A percentile compares a stretch with the other conserved stretches of the same genome.
Evolutionary conservation across 345 rosid genomes (phyloP).

Genomic region (Abelmoschus esculentus): DNA sequence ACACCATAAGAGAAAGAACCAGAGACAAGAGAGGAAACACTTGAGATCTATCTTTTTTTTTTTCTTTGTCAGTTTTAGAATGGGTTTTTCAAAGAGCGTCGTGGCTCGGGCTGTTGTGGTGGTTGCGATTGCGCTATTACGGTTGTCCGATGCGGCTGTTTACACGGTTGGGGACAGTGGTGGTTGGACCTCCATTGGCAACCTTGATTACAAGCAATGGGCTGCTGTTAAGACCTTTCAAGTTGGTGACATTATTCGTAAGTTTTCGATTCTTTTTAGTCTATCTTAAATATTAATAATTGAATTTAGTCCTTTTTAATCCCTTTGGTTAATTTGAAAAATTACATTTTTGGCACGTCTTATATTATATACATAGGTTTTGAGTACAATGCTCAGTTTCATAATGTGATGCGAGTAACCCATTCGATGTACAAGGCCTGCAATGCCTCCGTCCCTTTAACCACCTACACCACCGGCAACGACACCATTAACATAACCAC

Average conservation of each 20-base stretch:
- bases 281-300: background rate
- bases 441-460: constrained; percentile 69
- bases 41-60: background rate
- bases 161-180: constrained; percentile 86
- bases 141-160: constrained; percentile 37
- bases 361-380: constrained; percentile 39
- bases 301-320: too few relatives aligned
- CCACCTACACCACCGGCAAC: constrained; percentile 76
- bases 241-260: constrained; percentile 67
- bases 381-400: constrained; percentile 71
- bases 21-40: background rate
- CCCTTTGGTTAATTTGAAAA: too few relatives aligned
- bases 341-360: background rate
- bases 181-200: constrained; percentile 93
- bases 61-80: background rate
- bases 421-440: constrained; percentile 72
- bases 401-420: constrained; percentile 83
- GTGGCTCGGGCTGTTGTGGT: constrained; percentile 9
- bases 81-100: constrained; percentile 18
- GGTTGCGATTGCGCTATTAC: constrained; percentile 12
- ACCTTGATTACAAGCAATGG: constrained; percentile 79
- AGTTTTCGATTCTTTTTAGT: constrained; percentile 15
- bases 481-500: constrained; percentile 67
- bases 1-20: background rate
- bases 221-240: constrained; percentile 63